Evolutionary conservation across 345 rosid genomes (phyloP), one percentile per base, ranked within the genome.

Genomic region (Eucalyptus virginea): DNA sequence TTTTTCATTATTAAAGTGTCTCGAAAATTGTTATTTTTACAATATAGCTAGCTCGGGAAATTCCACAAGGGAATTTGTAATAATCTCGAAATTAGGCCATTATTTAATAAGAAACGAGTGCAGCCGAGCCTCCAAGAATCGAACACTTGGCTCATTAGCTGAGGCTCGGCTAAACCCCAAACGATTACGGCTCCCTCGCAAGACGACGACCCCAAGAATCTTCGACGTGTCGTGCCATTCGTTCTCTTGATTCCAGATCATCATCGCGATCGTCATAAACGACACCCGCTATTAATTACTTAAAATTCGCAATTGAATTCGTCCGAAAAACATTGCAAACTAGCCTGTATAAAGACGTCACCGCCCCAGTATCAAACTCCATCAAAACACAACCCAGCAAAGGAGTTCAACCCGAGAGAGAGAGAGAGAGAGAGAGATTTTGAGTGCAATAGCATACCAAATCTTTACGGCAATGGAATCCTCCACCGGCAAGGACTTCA

Each of bases 401-500:
- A 72, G 81, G 81, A 72, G 44, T 18, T 86, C 87, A 16, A 48
- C 48, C 37, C 30, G 2, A 3, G 18, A 45, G 45, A 44, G 45
- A 10, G 5, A 85, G 87, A 47, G 32, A 42, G n/a, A 85, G 17
- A n/a, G 17, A 62, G 69, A 28, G 40, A 67, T 32, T 52, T n/a
- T 49, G 42, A 86, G 23, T 52, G 40, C 34, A 60, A 14, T 14
- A 9, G 42, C 50, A 7, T 34, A 30, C 62, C 30, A 62, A 86
- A 23, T 37, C 9, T 21, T 49, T 26, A 52, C 40, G 87, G 81
- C 28, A 8, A 93, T 94, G 96, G 95, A 90, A 26, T 89, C 86
- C 86, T 83, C 86, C 60, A 85, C 90, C 92, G 88, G 90, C 94
- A 91, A 92, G 91, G 94, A 92, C 81, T 95, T 96, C 93, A 91